phyloP scores from a whole-genome alignment of 1,284 basidiomycete genomes.

The Melampsora abietis-canadensis region DNA sequence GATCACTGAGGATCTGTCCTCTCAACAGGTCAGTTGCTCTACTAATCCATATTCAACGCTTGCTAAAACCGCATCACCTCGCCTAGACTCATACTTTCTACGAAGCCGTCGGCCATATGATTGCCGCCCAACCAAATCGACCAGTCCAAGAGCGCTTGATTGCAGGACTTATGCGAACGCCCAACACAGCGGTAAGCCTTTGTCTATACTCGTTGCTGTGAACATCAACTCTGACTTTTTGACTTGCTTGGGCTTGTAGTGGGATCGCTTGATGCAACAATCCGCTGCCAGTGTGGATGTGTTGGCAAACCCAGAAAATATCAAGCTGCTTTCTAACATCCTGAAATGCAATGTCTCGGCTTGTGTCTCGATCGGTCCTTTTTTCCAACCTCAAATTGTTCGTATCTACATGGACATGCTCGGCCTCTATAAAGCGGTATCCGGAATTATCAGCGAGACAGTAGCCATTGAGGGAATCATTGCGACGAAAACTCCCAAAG shows the following conservation, averaged over 20 bases:
- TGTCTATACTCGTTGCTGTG: background rate
- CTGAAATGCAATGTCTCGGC: slow-evolving; percentile 98
- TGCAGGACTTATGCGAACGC: slow-evolving; percentile 90
- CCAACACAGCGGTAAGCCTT: slow-evolving; percentile 70
- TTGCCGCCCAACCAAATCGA: slow-evolving; percentile 96
- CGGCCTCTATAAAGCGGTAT: slow-evolving; percentile 94
- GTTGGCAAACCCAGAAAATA: slow-evolving; percentile 83
- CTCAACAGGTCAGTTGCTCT: slow-evolving; percentile 68
- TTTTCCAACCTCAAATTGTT: slow-evolving; percentile 94
- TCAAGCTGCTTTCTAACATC: slow-evolving; percentile 95
- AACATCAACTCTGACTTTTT: background rate
- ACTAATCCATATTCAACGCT: slow-evolving; percentile 46
- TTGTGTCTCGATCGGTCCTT: slow-evolving; percentile 92
- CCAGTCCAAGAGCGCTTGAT: slow-evolving; percentile 94
- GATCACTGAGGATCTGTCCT: slow-evolving; percentile 91
- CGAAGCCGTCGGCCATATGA: slow-evolving; percentile 99
- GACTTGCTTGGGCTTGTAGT: slow-evolving; percentile 53
- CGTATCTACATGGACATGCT: slow-evolving; percentile 98
- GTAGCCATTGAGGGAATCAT: slow-evolving; percentile 71
- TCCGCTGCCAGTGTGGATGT: slow-evolving; percentile 91
- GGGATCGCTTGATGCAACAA: slow-evolving; percentile 96
- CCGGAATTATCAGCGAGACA: slow-evolving; percentile 92
- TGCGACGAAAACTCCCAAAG: slow-evolving; percentile 95
- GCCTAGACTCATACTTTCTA: slow-evolving; percentile 53
- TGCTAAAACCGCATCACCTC: background rate